phyloP scores from a whole-genome alignment of 2,329 filamentous ascomycete species.

The Bipolaris sorokiniana region DNA sequence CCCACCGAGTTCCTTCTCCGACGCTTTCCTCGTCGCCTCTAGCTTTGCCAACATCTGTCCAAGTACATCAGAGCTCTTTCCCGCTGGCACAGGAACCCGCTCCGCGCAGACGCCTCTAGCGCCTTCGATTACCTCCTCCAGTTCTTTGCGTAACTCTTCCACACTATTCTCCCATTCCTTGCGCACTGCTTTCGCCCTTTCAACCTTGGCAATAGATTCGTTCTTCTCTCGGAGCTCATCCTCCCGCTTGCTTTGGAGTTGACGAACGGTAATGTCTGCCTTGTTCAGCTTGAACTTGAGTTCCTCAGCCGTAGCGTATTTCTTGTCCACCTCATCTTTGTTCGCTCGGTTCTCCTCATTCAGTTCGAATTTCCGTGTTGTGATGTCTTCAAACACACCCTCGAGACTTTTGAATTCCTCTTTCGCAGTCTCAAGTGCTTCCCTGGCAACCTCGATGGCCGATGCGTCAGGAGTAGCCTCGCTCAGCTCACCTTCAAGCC shows the following conservation, averaged over 20 bases:
- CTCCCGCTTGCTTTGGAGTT: constrained; percentile 40
- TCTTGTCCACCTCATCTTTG: constrained; percentile 41
- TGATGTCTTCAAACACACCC: constrained; percentile 57
- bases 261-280: constrained; percentile 37
- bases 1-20: constrained; percentile 44
- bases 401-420: constrained; percentile 47
- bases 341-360: constrained; percentile 42
- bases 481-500: constrained; percentile 70
- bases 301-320: constrained; percentile 29
- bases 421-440: constrained; percentile 63
- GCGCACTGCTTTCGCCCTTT: constrained; percentile 40
- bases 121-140: constrained; percentile 35
- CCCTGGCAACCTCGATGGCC: constrained; percentile 51
- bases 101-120: constrained; percentile 27
- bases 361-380: constrained; percentile 53
- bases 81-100: constrained; percentile 39
- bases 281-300: constrained; percentile 34
- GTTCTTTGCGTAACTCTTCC: constrained; percentile 25
- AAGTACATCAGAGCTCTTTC: constrained; percentile 42
- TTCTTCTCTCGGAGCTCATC: constrained; percentile 53
- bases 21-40: constrained; percentile 31
- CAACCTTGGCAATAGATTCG: constrained; percentile 44
- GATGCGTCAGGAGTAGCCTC: constrained; percentile 67
- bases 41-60: constrained; percentile 40
- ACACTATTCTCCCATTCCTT: constrained; percentile 32